A percentile compares a stretch with the other conserved stretches of the same genome.
Conservation (phyloP, 2,329 filamentous ascomycete species). For the Penicillium sp. region DNA sequence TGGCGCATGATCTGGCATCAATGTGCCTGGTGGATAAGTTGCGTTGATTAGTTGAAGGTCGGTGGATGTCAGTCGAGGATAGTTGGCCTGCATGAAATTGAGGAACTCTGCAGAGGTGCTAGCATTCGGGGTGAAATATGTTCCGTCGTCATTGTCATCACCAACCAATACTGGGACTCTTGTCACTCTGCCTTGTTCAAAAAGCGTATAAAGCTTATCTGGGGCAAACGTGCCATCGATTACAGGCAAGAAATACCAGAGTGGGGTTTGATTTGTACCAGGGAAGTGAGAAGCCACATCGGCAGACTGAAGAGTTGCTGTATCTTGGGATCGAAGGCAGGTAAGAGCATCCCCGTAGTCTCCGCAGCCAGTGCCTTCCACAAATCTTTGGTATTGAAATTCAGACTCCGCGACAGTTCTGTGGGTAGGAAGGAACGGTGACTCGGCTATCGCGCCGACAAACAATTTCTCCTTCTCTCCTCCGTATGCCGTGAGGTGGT, state of each 20-base stretch:
- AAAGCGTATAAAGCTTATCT: constrained; percentile 57
- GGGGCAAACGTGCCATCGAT: constrained; percentile 59
- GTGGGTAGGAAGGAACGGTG: constrained; percentile 52
- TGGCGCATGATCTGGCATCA: constrained; percentile 30
- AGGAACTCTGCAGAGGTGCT: constrained; percentile 54
- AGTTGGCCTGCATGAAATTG: constrained; percentile 61
- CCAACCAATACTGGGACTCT: constrained; percentile 59
- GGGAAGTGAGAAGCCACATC: constrained; percentile 51
- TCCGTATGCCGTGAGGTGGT: constrained; percentile 58
- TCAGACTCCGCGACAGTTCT: constrained; percentile 52
- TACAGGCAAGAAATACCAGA: constrained; percentile 60
- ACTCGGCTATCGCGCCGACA: constrained; percentile 54
- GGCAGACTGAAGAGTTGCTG: constrained; percentile 44
- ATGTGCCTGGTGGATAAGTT: constrained; percentile 55
- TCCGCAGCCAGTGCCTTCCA: constrained; percentile 50
- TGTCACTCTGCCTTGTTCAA: constrained; percentile 57
- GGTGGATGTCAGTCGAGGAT: constrained; percentile 55
- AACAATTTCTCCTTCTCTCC: constrained; percentile 53
- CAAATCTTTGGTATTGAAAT: constrained; percentile 54
- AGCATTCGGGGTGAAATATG: constrained; percentile 52
- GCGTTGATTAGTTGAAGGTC: constrained; percentile 56
- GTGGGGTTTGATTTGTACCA: constrained; percentile 33
- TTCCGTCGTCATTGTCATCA: constrained; percentile 49
- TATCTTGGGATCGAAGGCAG: constrained; percentile 52
- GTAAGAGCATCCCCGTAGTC: constrained; percentile 45